Evolutionary conservation across 345 rosid genomes (phyloP), one percentile per base, ranked within the genome.

Genomic region (Abelmoschus esculentus): DNA sequence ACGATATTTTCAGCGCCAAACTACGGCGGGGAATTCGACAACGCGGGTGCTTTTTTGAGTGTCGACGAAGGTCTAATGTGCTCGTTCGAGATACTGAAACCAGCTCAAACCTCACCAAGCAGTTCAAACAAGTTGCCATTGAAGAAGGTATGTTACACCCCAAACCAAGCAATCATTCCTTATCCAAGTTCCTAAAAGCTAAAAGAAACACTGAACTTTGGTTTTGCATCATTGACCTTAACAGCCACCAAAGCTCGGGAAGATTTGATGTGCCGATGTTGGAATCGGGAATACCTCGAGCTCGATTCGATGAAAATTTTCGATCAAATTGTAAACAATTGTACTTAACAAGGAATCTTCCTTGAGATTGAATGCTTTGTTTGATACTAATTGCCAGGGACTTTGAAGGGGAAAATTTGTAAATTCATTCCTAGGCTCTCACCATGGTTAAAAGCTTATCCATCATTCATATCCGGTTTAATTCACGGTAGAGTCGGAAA

Each of bases 21-120:
- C 87, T 96, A 96, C 70, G 99, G 98, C 10, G 99, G 99, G 58
- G 99, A 96, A 80, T 96, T 96, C 74, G 97, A 96, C 81, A 92
- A 96, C 77, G 99, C 92, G 0, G 99, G 98, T 68, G 97, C 97
- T 12, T 58, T 90, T 31, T 66, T 92, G 79, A 90, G 93, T 29
- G 96, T 96, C 6, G 93, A 92, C 22, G 83, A 85, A 36, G 63
- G 84, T 58, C 84, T 96, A 17, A 87, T 90, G 29, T 96, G 99
- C 78, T 89, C 99, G 7, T 96, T 96, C 64, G 96, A 92, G 85
- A 92, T 96, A 80, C 75, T 96, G 76, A 96, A 96, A 80, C 97
- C 99, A 36, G 72, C 8, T 63, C 75, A 53, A 61, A 71, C 81
- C 19, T 66, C 84, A 62, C 78, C 93, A 38, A 72, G 85, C 70